These are phyloP conservation scores for Mycena rebaudengoi DNA, from an alignment of 768 basidiomycete species.

Conservation along the genomic window DNA sequence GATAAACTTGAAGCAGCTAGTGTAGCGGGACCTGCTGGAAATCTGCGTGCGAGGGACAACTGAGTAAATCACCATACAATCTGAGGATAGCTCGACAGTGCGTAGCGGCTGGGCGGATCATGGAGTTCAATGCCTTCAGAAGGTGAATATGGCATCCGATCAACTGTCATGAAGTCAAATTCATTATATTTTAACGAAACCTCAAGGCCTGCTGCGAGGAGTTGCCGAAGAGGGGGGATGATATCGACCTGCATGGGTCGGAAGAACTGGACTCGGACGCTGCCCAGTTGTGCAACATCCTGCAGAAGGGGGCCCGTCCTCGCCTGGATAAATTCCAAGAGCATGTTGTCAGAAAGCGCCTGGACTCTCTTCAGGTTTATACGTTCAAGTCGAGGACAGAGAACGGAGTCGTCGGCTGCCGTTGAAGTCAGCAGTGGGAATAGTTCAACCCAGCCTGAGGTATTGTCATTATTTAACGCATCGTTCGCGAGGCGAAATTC, in stretches of 20 bases:
- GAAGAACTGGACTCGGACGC: not conserved
- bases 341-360: not conserved
- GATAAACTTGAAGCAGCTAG: too few species aligned
- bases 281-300: not conserved
- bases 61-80: too few species aligned
- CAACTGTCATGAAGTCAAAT: too few species aligned
- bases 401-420: not conserved
- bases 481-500: too few species aligned
- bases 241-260: not conserved
- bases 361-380: not conserved
- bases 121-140: too few species aligned
- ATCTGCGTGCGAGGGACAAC: too few species aligned
- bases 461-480: too few species aligned
- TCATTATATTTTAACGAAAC: not conserved
- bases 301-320: not conserved
- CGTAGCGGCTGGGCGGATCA: too few species aligned
- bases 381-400: not conserved
- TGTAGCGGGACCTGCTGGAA: too few species aligned
- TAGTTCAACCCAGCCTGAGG: too few species aligned
- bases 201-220: not conserved
- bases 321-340: not conserved
- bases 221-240: not conserved
- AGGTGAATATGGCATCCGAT: too few species aligned
- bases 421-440: not conserved
- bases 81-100: too few species aligned